phyloP scores from a whole-genome alignment of 176 grass and related monocot genomes.

The Lolium multiflorum region DNA sequence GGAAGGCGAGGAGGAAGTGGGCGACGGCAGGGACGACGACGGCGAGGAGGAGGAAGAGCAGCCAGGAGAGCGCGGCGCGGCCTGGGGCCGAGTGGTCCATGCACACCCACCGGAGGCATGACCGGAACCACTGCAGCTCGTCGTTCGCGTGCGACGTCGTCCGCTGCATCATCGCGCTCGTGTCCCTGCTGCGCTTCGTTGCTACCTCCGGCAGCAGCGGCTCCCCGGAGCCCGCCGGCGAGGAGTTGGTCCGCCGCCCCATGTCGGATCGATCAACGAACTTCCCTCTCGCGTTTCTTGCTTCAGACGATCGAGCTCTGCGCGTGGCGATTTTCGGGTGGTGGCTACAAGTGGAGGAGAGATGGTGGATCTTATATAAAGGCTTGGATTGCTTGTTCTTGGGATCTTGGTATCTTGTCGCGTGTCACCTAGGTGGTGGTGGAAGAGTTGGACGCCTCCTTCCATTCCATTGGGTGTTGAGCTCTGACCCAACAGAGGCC shows the following conservation, averaged over 20 bases:
- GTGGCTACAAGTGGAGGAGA: conserved; percentile 26
- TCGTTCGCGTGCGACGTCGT: conserved; percentile 50
- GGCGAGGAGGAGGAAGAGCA: conserved; percentile 62
- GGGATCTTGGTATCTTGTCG: background rate
- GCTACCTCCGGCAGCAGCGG: conserved; percentile 26
- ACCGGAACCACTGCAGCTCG: conserved; percentile 78
- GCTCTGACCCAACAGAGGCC: background rate
- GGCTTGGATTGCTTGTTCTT: conserved; percentile 35
- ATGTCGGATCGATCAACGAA: background rate
- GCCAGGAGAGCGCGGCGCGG: conserved; percentile 55
- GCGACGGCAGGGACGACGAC: conserved; percentile 48
- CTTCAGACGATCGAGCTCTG: background rate
- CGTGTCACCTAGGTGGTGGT: background rate
- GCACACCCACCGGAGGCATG: conserved; percentile 76
- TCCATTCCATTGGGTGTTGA: background rate
- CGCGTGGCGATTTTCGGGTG: background rate
- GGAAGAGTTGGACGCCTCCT: background rate
- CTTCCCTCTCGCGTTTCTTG: background rate
- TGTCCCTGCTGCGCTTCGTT: too few species aligned
- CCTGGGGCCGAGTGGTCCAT: conserved; percentile 69
- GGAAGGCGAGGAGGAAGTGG: conserved; percentile 70
- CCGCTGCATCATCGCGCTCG: conserved; percentile 13
- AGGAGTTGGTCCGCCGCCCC: conserved; percentile 22
- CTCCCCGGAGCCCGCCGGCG: conserved; percentile 24
- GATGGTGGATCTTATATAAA: conserved; percentile 26